Base-by-base conservation (phyloP, 2,329 filamentous ascomycete genomes). In the Biscogniauxia sp. region DNA sequence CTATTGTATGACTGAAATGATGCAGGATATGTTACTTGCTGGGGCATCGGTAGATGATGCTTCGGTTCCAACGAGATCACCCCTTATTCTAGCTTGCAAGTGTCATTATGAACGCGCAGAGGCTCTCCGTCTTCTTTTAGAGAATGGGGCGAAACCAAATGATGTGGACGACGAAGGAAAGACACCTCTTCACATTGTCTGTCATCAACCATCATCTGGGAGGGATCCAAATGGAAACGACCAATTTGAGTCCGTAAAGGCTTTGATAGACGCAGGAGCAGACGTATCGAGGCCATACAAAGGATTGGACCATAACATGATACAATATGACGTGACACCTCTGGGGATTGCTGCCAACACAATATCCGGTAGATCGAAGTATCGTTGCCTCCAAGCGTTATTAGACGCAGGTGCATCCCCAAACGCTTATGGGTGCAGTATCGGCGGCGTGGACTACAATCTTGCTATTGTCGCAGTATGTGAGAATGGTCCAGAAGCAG, bases 1-100 rank as follows among this genome's bases (percentile, higher is more conserved):
- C n/a, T 54, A 41, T 28, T 54, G 53, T 17, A 41, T 54, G 53
- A 54, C 53, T 9, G 13, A 54, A 41, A 54, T 54, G 26, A 54
- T 54, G n/a, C n/a, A 54, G 9, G 53, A 54, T 45, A 25, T 54
- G 19, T 28, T 37, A n/a, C 19, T 19, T 20, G 53, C 53, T 19
- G 53, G 53, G 15, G 53, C 53, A 6, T 37, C 23, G 6, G 25
- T 45, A 11, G 53, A 54, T 20, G 53, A 54, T 41, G 53, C 26
- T 45, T 20, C 53, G 20, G 25, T 23, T 5, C n/a, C 28, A 3
- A 54, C 53, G 3, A 54, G 28, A 15, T 41, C 53, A 11, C 53
- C 53, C n/a, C 53, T 54, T 4, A 54, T 54, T 7, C n/a, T 54
- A 45, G 53, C 53, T 28, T 37, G 53, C 19, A 8, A 20, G 8